A percentile compares a stretch with the other conserved stretches of the same genome.
Evolutionary conservation across 345 rosid species (phyloP).

Genomic region (Eucalyptus victrix): DNA sequence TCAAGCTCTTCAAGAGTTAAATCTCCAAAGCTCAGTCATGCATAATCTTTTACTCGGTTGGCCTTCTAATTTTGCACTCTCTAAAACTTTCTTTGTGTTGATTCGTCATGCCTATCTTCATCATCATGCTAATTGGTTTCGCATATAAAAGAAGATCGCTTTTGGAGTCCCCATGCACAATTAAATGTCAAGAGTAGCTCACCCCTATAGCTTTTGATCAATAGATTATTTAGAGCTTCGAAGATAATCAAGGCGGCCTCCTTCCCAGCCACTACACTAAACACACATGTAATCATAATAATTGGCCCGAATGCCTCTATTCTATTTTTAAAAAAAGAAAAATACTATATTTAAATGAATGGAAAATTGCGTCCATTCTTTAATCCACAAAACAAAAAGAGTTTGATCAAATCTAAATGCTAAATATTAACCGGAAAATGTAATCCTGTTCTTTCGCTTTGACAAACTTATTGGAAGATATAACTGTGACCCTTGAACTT

Average conservation of each 20-base stretch:
- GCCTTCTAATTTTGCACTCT: background rate
- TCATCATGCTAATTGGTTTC: background rate
- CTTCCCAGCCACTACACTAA: rapidly evolving
- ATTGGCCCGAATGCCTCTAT: rapidly evolving
- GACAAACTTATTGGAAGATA: background rate
- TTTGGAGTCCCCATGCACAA: rapidly evolving
- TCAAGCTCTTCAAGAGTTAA: background rate
- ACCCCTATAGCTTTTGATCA: background rate
- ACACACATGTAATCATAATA: rapidly evolving
- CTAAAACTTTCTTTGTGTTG: background rate
- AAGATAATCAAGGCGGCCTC: background rate
- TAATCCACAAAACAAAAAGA: rapidly evolving
- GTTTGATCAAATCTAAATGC: background rate
- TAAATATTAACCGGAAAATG: background rate
- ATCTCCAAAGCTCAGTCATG: background rate
- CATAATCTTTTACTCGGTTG: background rate
- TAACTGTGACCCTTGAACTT: background rate
- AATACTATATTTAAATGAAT: background rate
- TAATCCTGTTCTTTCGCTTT: background rate
- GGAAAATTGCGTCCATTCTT: background rate
- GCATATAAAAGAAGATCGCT: background rate
- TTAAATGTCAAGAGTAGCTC: background rate
- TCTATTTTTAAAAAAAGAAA: rapidly evolving
- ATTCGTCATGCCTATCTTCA: background rate
- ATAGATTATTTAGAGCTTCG: background rate